Evolutionary conservation across 768 basidiomycete genomes (phyloP), one percentile per base, ranked within the genome.

Genomic region (Atractiella rhizophila): DNA sequence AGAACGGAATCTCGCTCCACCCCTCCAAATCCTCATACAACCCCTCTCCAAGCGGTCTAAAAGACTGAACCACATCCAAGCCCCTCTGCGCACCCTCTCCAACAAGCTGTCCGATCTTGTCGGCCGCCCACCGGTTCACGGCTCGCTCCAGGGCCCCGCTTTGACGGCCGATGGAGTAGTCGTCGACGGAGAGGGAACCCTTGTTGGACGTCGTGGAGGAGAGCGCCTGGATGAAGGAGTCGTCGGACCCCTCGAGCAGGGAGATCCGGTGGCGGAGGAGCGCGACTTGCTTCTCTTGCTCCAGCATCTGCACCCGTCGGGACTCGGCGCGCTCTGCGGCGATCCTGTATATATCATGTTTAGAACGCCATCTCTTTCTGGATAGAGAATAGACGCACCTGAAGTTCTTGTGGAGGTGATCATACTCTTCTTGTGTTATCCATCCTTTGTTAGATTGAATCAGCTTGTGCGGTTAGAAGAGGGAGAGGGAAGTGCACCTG

Each of bases 101-200:
- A 36, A 30, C 11, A 30, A 11, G 29, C 16, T 30, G 29, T 34
- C 2, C 16, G 33, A 4, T 25, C 34, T 5, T 62, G 36, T 80
- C 76, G 35, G 76, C 74, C 3, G 79, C 78, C 78, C 78, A 85
- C 51, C 80, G 70, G 55, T 85, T 85, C 55, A 85, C 71, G 35
- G 71, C 63, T 37, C 76, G 70, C 53, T 83, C 81, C 19, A 85
- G 67, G 38, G 73, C 72, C 5, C 77, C 75, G 3, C 80, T 79
- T 8, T 74, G 64, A 48, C 76, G 82, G 78, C 83, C 76, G 62
- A 85, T 81, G 4, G 79, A 80, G 58, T 81, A 82, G 56, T 85
- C 79, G 53, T 81, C 80, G 34, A 81, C 66, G 0, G 76, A 73
- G 52, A 67, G 70, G 20, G 69, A 68, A 45, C 68, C 67, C 33